These are phyloP conservation scores for Lactarius vividus DNA, from an alignment of 768 basidiomycete species.

Conservation along the genomic window DNA sequence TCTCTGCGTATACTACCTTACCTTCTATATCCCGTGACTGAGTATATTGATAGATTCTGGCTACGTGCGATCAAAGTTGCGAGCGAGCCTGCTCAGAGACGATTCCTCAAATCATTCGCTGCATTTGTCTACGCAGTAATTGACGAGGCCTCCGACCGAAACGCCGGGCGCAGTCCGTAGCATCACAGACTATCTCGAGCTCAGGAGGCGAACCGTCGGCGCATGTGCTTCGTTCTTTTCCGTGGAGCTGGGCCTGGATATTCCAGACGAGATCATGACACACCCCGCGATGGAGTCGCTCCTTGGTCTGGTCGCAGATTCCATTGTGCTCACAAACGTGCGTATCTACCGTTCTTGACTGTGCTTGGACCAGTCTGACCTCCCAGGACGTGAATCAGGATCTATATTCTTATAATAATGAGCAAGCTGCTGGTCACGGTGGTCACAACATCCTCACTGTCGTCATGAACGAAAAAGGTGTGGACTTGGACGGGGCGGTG, in stretches of 20 bases:
- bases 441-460: conserved; percentile 43
- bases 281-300: conserved; percentile 40
- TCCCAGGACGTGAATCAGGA: conserved; percentile 31
- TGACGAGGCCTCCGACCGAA: conserved; percentile 36
- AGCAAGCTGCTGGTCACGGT: conserved; percentile 41
- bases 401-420: conserved; percentile 41
- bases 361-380: background rate
- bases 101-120: conserved; percentile 40
- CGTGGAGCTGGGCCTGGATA: conserved; percentile 37
- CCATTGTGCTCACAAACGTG: conserved; percentile 44
- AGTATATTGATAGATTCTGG: background rate
- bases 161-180: conserved; percentile 34
- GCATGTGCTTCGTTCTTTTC: conserved; percentile 40
- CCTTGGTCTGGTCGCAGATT: conserved; percentile 32
- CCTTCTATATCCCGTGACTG: background rate
- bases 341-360: background rate
- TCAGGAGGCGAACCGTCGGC: conserved; percentile 41
- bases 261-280: conserved; percentile 41
- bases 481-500: conserved; percentile 40
- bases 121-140: conserved; percentile 39
- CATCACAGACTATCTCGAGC: conserved; percentile 40
- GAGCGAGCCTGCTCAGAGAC: conserved; percentile 32
- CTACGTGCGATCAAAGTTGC: conserved; percentile 25
- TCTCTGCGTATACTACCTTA: background rate
- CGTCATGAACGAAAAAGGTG: conserved; percentile 39